Evolutionary conservation across 2,329 filamentous ascomycete species (phyloP).

Genomic region (Aspergillus spinulosporus): DNA sequence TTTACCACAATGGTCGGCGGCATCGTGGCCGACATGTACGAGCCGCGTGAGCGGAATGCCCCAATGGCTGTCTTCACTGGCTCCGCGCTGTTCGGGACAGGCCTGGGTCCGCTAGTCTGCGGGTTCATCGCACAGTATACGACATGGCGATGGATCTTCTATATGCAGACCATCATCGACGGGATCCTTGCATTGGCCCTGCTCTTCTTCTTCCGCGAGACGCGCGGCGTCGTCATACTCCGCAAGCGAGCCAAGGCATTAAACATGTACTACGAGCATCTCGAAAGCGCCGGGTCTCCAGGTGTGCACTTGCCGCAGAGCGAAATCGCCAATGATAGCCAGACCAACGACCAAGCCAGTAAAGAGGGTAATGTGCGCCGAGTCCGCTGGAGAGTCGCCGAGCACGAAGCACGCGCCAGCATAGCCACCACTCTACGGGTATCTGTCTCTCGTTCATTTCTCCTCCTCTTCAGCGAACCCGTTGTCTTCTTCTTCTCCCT

Average conservation of each 20-base stretch:
- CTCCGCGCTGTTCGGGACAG: slow-evolving; percentile 73
- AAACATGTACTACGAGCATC: slow-evolving; percentile 50
- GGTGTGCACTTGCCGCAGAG: not conserved
- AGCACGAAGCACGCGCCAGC: not conserved
- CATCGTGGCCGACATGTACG: slow-evolving; percentile 82
- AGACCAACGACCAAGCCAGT: too few relatives aligned
- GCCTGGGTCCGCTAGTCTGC: slow-evolving; percentile 70
- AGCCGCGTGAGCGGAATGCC: slow-evolving; percentile 73
- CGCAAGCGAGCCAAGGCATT: slow-evolving; percentile 70
- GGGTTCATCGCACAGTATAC: slow-evolving; percentile 67
- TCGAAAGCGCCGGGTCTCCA: not conserved
- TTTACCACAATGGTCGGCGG: slow-evolving; percentile 90
- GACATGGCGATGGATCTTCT: slow-evolving; percentile 85
- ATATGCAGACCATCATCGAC: slow-evolving; percentile 74
- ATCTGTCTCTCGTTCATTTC: slow-evolving; percentile 11
- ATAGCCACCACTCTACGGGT: not conserved
- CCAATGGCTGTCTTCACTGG: slow-evolving; percentile 88
- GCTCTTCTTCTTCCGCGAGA: slow-evolving; percentile 76
- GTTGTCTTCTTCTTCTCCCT: slow-evolving; percentile 74
- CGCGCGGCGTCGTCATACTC: slow-evolving; percentile 75
- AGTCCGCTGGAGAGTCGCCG: not conserved
- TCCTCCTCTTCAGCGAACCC: slow-evolving; percentile 61
- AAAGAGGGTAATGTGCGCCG: not conserved
- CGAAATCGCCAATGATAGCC: too few relatives aligned
- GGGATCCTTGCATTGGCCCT: slow-evolving; percentile 57